Percentiles rank a stretch among this genome's conserved stretches.
Conservation (phyloP, 306 rosid species). For the Vicia sativa region DNA sequence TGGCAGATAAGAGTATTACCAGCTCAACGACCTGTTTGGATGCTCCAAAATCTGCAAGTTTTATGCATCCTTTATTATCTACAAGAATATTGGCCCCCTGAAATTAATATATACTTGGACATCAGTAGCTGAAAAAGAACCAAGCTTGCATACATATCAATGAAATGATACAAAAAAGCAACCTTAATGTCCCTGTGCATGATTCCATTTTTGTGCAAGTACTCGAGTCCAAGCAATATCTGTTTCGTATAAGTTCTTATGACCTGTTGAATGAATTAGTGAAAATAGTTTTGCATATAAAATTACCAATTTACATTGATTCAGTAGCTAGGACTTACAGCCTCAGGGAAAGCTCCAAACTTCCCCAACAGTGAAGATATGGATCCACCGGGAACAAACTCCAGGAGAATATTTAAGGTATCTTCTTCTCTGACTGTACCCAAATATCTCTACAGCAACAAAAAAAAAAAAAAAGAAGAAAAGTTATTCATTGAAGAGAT, state of each 20-base stretch:
- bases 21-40: constrained; percentile 98
- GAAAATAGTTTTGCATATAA: constrained; percentile 25
- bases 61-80: constrained; percentile 97
- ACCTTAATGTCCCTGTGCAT: constrained; percentile 99
- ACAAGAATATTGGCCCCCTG: constrained; percentile 99
- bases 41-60: constrained; percentile 99
- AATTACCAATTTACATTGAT: constrained; percentile 28
- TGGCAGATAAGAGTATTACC: constrained; percentile 55
- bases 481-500: constrained; percentile 38
- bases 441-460: constrained; percentile 78
- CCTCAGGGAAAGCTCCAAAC: constrained; percentile 98
- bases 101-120: constrained; percentile 33
- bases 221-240: constrained; percentile 84
- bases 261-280: constrained; percentile 64
- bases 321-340: constrained; percentile 65
- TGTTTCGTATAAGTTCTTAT: constrained; percentile 87
- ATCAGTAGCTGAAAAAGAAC: constrained; percentile 31
- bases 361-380: constrained; percentile 96
- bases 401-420: constrained; percentile 83
- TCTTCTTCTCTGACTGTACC: constrained; percentile 97
- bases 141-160: constrained; percentile 26
- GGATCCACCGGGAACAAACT: constrained; percentile 99
- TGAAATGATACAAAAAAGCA: constrained; percentile 20
- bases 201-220: constrained; percentile 93
- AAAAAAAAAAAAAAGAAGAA: not conserved